Percentiles rank a stretch among this genome's conserved stretches.
Conservation (phyloP, 352 stramenopile genomes). For the Achlya hypogyna region DNA sequence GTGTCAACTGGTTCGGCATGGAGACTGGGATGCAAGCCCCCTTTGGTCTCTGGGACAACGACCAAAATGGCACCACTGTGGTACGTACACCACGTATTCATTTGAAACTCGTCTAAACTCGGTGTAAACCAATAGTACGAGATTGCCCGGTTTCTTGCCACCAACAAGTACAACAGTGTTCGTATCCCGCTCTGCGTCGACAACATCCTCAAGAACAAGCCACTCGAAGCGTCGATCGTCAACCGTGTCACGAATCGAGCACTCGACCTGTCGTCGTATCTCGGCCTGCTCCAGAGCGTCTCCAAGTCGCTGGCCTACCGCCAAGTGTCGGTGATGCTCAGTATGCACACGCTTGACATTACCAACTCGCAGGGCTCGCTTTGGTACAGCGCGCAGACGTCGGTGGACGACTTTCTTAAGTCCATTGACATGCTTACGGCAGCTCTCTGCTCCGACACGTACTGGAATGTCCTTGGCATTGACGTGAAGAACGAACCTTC, state of each 20-base stretch:
- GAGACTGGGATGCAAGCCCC: conserved; percentile 39
- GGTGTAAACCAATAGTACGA: neutral
- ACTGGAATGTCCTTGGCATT: conserved; percentile 75
- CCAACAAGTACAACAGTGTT: conserved; percentile 74
- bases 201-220: conserved; percentile 52
- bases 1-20: conserved; percentile 75
- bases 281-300: conserved; percentile 34
- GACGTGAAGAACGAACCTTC: conserved; percentile 58
- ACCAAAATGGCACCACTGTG: conserved; percentile 44
- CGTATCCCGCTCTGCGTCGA: conserved; percentile 50
- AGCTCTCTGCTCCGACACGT: conserved; percentile 47
- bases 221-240: conserved; percentile 31
- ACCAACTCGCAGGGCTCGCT: conserved; percentile 31
- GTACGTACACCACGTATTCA: conserved; percentile 17
- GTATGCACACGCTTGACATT: conserved; percentile 46
- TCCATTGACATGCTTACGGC: conserved; percentile 32
- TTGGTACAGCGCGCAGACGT: conserved; percentile 36
- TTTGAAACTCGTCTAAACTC: neutral
- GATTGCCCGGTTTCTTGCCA: conserved; percentile 33
- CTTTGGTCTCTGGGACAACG: conserved; percentile 64
- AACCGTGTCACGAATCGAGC: conserved; percentile 48
- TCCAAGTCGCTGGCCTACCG: conserved; percentile 34
- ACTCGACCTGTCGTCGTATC: conserved; percentile 40
- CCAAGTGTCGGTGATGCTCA: conserved; percentile 38
- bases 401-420: conserved; percentile 34